A percentile compares a stretch with the other conserved stretches of the same genome.
phyloP scores from a whole-genome alignment of 345 rosid species.

The Pelargonium nanum region DNA sequence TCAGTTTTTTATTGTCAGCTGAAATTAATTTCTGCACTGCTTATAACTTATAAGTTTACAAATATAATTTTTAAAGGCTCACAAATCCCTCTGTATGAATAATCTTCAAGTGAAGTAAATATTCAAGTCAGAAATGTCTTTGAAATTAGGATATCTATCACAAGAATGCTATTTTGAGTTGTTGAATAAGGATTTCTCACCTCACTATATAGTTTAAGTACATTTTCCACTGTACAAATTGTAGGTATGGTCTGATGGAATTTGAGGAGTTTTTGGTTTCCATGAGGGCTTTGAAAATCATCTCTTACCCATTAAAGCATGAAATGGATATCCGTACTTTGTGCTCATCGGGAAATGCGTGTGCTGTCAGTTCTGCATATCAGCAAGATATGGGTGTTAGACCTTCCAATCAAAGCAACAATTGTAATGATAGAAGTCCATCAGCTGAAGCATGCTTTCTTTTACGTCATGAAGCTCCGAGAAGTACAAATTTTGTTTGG shows the following conservation, averaged over 20 bases:
- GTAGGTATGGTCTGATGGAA: slow-evolving; percentile 48
- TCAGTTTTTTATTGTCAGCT: not conserved
- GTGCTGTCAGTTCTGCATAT: slow-evolving; percentile 20
- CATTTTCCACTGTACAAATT: slow-evolving; percentile 5
- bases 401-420: slow-evolving; percentile 16
- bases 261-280: slow-evolving; percentile 37
- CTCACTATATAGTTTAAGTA: not conserved
- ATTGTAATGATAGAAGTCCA: slow-evolving; percentile 13
- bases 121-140: not conserved
- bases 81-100: not conserved
- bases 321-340: slow-evolving; percentile 32
- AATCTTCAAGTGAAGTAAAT: not conserved
- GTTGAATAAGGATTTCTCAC: not conserved
- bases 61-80: no score
- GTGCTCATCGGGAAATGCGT: slow-evolving; percentile 39
- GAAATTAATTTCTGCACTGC: not conserved
- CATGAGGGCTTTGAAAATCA: slow-evolving; percentile 40
- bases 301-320: slow-evolving; percentile 26
- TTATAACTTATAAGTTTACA: not conserved
- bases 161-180: not conserved
- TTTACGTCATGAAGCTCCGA: slow-evolving; percentile 44
- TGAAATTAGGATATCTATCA: not conserved
- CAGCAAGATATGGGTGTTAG: slow-evolving; percentile 22
- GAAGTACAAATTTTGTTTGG: slow-evolving; percentile 16
- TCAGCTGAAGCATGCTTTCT: slow-evolving; percentile 34